These are phyloP conservation scores for Emmonsia crescens DNA, from an alignment of 2,329 filamentous ascomycete genomes.

Conservation along the genomic window DNA sequence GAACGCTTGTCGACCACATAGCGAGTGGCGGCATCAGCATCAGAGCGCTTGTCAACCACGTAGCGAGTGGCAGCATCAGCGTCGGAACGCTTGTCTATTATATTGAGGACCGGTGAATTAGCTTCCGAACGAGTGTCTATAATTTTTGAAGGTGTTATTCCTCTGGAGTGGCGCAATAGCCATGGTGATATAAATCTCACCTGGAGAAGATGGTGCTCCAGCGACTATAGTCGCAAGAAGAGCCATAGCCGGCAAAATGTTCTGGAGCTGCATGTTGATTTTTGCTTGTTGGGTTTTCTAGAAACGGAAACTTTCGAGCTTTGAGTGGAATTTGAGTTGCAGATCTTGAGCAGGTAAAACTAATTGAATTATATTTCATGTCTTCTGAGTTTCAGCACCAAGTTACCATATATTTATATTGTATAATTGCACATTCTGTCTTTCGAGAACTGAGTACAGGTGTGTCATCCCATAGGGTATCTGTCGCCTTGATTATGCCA, in stretches of 20 bases:
- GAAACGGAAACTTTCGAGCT: not conserved
- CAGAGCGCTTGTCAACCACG: not conserved
- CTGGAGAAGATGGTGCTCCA: not conserved
- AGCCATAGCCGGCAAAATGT: not conserved
- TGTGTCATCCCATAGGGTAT: not conserved
- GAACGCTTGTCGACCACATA: not conserved
- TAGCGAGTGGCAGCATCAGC: not conserved
- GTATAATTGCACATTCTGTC: not conserved
- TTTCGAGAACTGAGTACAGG: not conserved
- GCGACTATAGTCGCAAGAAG: not conserved
- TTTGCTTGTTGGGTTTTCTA: not conserved
- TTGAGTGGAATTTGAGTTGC: not conserved
- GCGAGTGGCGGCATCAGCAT: not conserved
- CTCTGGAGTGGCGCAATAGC: not conserved
- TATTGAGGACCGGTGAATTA: not conserved
- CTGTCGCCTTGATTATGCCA: not conserved
- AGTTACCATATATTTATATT: not conserved
- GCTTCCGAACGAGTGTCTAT: not conserved
- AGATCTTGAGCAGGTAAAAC: not conserved
- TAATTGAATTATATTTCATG: not conserved
- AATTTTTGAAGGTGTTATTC: not conserved
- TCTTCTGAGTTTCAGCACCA: not conserved
- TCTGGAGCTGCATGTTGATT: not conserved
- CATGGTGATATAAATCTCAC: not conserved
- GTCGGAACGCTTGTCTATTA: conserved; percentile 1